phyloP scores from a whole-genome alignment of 768 basidiomycete species.

The Ephemerocybe angulata region DNA sequence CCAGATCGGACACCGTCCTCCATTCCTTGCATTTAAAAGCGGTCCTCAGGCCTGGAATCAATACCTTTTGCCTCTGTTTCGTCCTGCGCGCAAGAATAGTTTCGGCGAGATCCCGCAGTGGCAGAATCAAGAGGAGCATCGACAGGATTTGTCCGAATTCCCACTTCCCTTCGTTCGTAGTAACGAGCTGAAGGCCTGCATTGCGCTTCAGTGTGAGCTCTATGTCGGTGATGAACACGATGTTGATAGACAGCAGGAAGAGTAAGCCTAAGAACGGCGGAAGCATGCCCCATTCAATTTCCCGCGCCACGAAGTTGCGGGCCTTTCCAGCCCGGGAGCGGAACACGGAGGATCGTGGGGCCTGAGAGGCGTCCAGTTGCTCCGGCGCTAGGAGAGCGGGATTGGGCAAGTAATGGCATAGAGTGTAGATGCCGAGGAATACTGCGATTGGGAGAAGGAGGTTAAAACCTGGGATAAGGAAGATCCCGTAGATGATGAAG shows the following conservation, averaged over 20 bases:
- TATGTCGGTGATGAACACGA: conserved; percentile 5
- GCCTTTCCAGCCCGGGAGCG: no score
- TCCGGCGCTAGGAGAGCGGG: background rate
- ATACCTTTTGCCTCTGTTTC: background rate
- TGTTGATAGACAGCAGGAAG: conserved; percentile 3
- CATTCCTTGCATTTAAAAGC: background rate
- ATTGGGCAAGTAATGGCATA: background rate
- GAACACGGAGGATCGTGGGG: no score
- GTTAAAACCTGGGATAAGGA: conserved; percentile 5
- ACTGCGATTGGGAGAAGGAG: conserved; percentile 1
- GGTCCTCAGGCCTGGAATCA: background rate
- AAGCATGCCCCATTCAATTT: background rate
- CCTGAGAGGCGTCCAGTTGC: no score
- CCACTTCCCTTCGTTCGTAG: conserved; percentile 1
- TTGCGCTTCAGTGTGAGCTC: conserved; percentile 4
- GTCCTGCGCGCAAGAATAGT: background rate
- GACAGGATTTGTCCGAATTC: conserved; percentile 9
- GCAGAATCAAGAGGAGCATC: background rate
- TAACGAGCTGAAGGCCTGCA: background rate
- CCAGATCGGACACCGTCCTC: background rate
- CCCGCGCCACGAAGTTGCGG: background rate
- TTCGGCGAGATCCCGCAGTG: conserved; percentile 8
- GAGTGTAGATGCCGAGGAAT: background rate
- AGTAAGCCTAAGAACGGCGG: background rate
- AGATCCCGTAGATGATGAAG: background rate